A percentile compares a stretch with the other conserved stretches of the same genome.
phyloP scores from a whole-genome alignment of 805 yeast species.

The Candida loeiensis region DNA sequence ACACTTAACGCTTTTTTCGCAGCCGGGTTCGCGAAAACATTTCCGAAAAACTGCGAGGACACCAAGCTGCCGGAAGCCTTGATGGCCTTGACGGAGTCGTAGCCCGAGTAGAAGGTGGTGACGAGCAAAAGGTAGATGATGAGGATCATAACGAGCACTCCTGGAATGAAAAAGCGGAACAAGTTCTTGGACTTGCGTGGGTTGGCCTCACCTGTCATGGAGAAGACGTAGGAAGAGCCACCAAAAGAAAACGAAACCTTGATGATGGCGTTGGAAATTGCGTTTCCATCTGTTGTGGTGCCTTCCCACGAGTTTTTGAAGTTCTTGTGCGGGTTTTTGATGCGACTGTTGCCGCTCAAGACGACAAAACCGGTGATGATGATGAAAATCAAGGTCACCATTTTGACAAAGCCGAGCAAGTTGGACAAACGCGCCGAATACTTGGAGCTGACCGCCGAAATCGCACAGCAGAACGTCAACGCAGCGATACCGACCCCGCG shows the following conservation, averaged over 20 bases:
- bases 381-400: slow-evolving; percentile 30
- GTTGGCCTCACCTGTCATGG: slow-evolving; percentile 30
- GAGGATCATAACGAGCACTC: slow-evolving; percentile 28
- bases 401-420: slow-evolving; percentile 33
- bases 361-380: slow-evolving; percentile 34
- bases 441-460: slow-evolving; percentile 25
- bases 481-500: slow-evolving; percentile 35
- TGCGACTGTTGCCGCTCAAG: slow-evolving; percentile 33
- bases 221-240: slow-evolving; percentile 39
- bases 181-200: slow-evolving; percentile 25
- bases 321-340: slow-evolving; percentile 28
- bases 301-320: slow-evolving; percentile 39
- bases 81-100: slow-evolving; percentile 16
- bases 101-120: slow-evolving; percentile 34
- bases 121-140: slow-evolving; percentile 29
- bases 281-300: slow-evolving; percentile 40
- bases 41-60: slow-evolving; percentile 27
- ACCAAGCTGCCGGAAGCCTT: slow-evolving; percentile 28
- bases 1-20: slow-evolving; percentile 23
- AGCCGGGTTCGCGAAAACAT: slow-evolving; percentile 27
- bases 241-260: slow-evolving; percentile 43
- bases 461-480: slow-evolving; percentile 21
- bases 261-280: slow-evolving; percentile 42
- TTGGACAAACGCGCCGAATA: slow-evolving; percentile 29
- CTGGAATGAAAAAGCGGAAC: slow-evolving; percentile 28